phyloP scores from a whole-genome alignment of 1,284 basidiomycete species.

The Pseudozyma thailandica region DNA sequence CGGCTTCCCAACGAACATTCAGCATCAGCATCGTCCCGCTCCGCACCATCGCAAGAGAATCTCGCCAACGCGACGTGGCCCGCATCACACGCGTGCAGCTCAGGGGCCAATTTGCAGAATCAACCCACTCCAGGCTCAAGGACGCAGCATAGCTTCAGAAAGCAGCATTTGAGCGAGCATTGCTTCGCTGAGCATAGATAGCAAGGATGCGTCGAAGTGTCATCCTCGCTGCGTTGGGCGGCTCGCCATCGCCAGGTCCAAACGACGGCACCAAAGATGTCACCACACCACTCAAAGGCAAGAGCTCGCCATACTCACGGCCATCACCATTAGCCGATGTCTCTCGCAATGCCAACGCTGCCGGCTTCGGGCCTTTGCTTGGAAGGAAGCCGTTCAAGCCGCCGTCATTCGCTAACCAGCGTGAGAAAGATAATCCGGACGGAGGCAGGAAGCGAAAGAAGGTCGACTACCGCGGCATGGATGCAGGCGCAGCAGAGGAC shows the following conservation, averaged over 20 bases:
- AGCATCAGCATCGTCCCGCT: neutral
- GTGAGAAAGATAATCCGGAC: slow-evolving; percentile 28
- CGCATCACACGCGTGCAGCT: neutral
- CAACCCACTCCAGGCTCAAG: no score
- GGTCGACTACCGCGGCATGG: slow-evolving; percentile 64
- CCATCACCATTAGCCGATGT: slow-evolving; percentile 30
- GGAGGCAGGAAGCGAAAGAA: slow-evolving; percentile 58
- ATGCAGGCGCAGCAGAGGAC: slow-evolving; percentile 41
- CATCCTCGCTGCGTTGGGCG: slow-evolving; percentile 41
- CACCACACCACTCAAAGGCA: slow-evolving; percentile 15
- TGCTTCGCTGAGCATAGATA: neutral
- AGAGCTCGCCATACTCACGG: slow-evolving; percentile 19
- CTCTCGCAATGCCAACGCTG: slow-evolving; percentile 53
- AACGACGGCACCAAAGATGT: slow-evolving; percentile 18
- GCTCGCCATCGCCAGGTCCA: slow-evolving; percentile 20
- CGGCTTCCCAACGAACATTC: neutral
- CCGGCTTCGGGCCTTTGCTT: slow-evolving; percentile 55
- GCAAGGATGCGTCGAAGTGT: slow-evolving; percentile 38
- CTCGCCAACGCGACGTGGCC: neutral
- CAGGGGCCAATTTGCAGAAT: no score
- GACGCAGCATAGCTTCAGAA: no score
- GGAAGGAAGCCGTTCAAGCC: slow-evolving; percentile 65
- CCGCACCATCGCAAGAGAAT: no score
- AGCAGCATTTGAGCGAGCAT: neutral
- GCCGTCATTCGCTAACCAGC: slow-evolving; percentile 51